Conservation (phyloP, 768 basidiomycete genomes). For the Tylopilus intermedius region DNA sequence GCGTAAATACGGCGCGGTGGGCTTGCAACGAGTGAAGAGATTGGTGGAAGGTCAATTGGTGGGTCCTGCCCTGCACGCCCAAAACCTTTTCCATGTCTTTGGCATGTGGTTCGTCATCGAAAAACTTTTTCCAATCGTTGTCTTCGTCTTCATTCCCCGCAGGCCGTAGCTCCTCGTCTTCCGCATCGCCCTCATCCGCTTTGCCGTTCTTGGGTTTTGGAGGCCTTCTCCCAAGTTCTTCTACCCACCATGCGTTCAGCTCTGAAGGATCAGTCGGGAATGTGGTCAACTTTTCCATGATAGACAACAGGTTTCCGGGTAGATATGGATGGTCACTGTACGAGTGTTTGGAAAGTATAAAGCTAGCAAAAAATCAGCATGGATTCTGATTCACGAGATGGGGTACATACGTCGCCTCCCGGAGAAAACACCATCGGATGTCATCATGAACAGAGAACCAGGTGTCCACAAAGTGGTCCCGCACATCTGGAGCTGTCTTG, state of each 20-base stretch:
- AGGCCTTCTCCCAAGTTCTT: conserved; percentile 58
- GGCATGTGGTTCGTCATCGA: conserved; percentile 54
- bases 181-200: conserved; percentile 35
- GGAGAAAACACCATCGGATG: conserved; percentile 84
- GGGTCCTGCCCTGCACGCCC: conserved; percentile 43
- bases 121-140: conserved; percentile 77
- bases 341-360: conserved; percentile 23
- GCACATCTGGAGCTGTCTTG: conserved; percentile 53
- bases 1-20: conserved; percentile 76
- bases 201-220: conserved; percentile 44
- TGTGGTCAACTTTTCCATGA: conserved; percentile 63
- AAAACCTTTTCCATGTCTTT: conserved; percentile 35
- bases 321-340: conserved; percentile 35
- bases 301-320: conserved; percentile 51
- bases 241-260: conserved; percentile 75
- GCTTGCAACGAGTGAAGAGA: conserved; percentile 71
- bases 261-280: conserved; percentile 71
- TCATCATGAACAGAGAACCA: conserved; percentile 81
- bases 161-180: conserved; percentile 30
- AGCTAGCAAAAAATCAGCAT: conserved; percentile 10
- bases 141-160: conserved; percentile 40
- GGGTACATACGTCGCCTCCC: conserved; percentile 62
- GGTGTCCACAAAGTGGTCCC: conserved; percentile 57
- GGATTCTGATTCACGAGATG: neutral
- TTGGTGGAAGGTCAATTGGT: conserved; percentile 69